Percentiles rank a stretch among this genome's conserved stretches.
phyloP scores from a whole-genome alignment of 2,329 filamentous ascomycete genomes.

The Aspergillus tanneri region DNA sequence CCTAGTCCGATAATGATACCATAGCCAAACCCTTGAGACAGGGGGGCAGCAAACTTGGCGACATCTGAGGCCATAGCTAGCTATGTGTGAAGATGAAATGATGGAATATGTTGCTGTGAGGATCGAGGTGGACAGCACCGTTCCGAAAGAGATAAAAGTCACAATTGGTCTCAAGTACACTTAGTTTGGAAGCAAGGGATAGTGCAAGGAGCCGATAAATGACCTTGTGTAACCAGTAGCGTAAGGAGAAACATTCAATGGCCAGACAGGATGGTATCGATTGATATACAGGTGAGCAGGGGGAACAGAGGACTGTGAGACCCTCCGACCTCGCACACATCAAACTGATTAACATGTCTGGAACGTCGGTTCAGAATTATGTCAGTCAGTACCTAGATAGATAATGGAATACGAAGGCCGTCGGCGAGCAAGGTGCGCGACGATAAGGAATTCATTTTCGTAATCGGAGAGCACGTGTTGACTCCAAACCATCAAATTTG shows the following conservation, averaged over 20 bases:
- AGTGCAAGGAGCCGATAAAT: background rate
- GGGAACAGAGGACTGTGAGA: background rate
- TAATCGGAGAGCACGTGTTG: background rate
- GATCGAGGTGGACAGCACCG: background rate
- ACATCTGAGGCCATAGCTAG: slow-evolving; percentile 25
- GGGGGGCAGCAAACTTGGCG: slow-evolving; percentile 33
- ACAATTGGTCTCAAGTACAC: background rate
- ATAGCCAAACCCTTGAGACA: slow-evolving; percentile 67
- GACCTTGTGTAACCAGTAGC: background rate
- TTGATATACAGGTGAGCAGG: slow-evolving; percentile 10
- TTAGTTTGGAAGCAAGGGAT: background rate
- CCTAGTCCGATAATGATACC: slow-evolving; percentile 74
- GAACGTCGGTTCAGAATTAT: background rate
- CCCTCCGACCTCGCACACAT: slow-evolving; percentile 23
- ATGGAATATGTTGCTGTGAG: background rate
- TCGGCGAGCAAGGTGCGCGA: background rate
- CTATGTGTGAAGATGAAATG: background rate
- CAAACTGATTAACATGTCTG: slow-evolving; percentile 8
- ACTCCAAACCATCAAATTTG: background rate
- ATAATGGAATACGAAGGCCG: slow-evolving; percentile 1
- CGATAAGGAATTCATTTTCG: slow-evolving; percentile 5
- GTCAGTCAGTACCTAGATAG: background rate
- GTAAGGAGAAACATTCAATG: background rate
- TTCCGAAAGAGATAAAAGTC: background rate
- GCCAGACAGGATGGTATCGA: background rate